Conservation (phyloP, 208 protist species). For the Crithidia sp. region DNA sequence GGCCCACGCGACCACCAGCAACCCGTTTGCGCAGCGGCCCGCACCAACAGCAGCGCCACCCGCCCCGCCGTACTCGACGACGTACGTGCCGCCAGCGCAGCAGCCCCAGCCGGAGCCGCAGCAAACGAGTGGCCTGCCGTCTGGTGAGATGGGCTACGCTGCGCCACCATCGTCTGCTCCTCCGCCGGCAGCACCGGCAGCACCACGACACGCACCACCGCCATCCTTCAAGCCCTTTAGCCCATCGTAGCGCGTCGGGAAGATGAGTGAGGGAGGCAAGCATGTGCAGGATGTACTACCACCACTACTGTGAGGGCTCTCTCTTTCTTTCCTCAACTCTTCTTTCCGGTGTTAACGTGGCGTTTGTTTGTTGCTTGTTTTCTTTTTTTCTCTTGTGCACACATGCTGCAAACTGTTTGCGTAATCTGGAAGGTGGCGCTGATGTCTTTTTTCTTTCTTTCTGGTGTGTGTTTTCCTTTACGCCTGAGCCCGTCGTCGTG, state of each 20-base stretch:
- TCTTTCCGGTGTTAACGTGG: too few relatives aligned
- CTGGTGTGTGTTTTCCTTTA: too few relatives aligned
- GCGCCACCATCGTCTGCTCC: neutral
- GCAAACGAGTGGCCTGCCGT: neutral
- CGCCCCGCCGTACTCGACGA: neutral
- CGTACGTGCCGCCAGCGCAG: neutral
- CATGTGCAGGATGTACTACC: too few relatives aligned
- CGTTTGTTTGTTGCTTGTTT: too few relatives aligned
- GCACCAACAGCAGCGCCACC: neutral
- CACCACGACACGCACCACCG: slow-evolving; percentile 16
- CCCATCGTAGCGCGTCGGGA: slow-evolving; percentile 5
- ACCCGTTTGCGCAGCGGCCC: slow-evolving; percentile 7
- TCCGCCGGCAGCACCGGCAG: neutral
- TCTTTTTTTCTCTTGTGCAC: too few relatives aligned
- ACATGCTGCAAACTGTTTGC: too few relatives aligned
- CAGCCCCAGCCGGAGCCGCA: neutral
- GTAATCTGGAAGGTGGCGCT: too few relatives aligned
- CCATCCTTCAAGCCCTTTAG: slow-evolving; percentile 46
- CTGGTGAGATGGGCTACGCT: neutral
- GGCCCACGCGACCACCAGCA: neutral
- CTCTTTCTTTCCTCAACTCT: too few relatives aligned
- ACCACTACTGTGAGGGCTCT: too few relatives aligned
- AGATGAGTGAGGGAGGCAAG: too few relatives aligned
- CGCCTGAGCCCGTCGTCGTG: too few relatives aligned
- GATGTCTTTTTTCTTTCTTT: too few relatives aligned